Evolutionary conservation across 2,329 filamentous ascomycete genomes (phyloP), one percentile per base, ranked within the genome.

Genomic region (Colletotrichum noveboracense): DNA sequence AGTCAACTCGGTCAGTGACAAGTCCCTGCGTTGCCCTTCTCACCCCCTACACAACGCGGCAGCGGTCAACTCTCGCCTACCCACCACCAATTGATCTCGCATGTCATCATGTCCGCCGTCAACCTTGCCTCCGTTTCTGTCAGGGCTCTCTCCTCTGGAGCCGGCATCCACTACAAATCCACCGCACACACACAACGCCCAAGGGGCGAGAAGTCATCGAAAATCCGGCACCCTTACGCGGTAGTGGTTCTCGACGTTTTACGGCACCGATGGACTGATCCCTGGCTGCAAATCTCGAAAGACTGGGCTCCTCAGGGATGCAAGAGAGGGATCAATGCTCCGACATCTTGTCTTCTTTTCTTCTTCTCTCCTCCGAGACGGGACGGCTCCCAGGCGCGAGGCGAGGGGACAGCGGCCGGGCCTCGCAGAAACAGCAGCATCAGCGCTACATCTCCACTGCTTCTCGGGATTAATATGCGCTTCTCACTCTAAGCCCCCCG

Each of bases 381-480:
- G 28, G 18, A 66, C 62, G 62, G 62, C 62, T 66, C 62, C 36
- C 43, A 28, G 62, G 24, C 24, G 10, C 34, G 30, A 64, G 36
- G 32, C 55, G 21, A 24, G 26, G 55, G 10, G 21, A 36, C 14
- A 36, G 32, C 30, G 36, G 55, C 67, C 67, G 48, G 62, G 18
- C n/a, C 56, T 56, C 52, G n/a, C 36, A 43, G 34, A 36, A 36
- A 16, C 38, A 48, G 43, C 43, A 21, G 43, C n/a, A 48, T 24
- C 43, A 67, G 24, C 26, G 26, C 67, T 21, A 32, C 61, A 71
- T 75, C 72, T 71, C 72, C 72, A 71, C 68, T 69, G 36, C 61
- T 26, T 56, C 61, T 75, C 68, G 72, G 72, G 36, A 71, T 71
- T 75, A 75, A 75, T 71, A 52, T 71, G 72, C 55, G 60, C 36